Evolutionary conservation across 495 filamentous ascomycete species (phyloP).

Genomic region (Penicillium riverlandense): DNA sequence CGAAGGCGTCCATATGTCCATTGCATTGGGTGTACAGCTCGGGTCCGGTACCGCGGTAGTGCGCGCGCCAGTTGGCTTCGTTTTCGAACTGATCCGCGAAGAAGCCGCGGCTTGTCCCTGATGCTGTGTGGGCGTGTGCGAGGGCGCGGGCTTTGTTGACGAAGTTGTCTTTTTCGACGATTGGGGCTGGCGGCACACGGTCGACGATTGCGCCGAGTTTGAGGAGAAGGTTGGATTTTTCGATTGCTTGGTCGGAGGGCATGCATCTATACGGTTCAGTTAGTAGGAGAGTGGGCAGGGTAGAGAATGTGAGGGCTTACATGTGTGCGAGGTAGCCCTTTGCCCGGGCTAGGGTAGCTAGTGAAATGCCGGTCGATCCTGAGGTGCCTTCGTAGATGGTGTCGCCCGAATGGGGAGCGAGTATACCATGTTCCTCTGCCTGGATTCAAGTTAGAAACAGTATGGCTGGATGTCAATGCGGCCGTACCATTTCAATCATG

Average conservation of each 20-base stretch:
- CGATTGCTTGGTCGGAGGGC: conserved; percentile 82
- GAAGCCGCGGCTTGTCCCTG: conserved; percentile 53
- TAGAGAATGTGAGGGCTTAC: conserved; percentile 27
- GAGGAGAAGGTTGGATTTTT: conserved; percentile 83
- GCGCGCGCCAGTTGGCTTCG: conserved; percentile 75
- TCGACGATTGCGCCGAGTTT: conserved; percentile 89
- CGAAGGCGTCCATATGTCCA: conserved; percentile 77
- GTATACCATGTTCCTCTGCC: conserved; percentile 71
- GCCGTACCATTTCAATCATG: conserved; percentile 67
- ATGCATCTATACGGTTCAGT: conserved; percentile 56
- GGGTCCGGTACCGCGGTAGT: conserved; percentile 75
- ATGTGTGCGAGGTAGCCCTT: conserved; percentile 90
- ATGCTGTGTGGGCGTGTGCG: conserved; percentile 61
- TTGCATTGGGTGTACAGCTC: conserved; percentile 79
- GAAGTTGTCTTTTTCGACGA: conserved; percentile 84
- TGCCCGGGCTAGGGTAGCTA: conserved; percentile 81
- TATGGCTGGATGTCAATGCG: not conserved
- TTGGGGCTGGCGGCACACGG: conserved; percentile 82
- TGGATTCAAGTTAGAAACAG: conserved; percentile 10
- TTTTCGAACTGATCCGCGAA: conserved; percentile 98
- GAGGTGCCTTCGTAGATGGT: conserved; percentile 97
- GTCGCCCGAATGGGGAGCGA: conserved; percentile 77
- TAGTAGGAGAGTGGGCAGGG: not conserved
- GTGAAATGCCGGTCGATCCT: conserved; percentile 86
- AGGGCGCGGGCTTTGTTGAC: conserved; percentile 85